A percentile compares a stretch with the other conserved stretches of the same genome.
These are phyloP conservation scores for Annona cherimola DNA, from an alignment of 164 flowering plant genomes.

Conservation along the genomic window DNA sequence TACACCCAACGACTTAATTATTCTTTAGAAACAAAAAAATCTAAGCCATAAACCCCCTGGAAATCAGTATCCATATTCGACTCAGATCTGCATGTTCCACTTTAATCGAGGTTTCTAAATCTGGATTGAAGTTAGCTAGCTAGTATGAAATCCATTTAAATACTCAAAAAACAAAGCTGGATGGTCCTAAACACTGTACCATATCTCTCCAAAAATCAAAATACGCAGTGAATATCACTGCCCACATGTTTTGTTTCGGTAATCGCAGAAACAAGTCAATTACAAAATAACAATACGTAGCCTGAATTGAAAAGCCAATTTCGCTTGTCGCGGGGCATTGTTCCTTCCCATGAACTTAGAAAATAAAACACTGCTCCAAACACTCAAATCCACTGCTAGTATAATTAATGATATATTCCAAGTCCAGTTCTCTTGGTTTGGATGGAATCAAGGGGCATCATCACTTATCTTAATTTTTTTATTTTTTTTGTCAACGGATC, in stretches of 20 bases:
- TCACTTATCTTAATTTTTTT: too few relatives aligned
- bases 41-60: not conserved
- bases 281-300: not conserved
- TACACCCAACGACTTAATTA: not conserved
- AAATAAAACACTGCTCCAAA: not conserved
- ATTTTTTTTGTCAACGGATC: too few relatives aligned
- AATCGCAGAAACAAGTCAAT: not conserved
- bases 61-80: not conserved
- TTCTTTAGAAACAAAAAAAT: not conserved
- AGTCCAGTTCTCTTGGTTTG: too few relatives aligned
- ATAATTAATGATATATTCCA: too few relatives aligned
- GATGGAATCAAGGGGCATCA: too few relatives aligned
- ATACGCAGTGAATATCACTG: conserved; percentile 19
- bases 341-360: not conserved
- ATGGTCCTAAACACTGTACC: not conserved
- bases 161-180: not conserved
- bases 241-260: conserved; percentile 17
- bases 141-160: not conserved
- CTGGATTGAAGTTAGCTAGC: too few relatives aligned
- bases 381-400: not conserved
- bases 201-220: conserved; percentile 5
- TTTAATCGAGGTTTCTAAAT: too few relatives aligned
- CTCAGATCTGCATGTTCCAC: not conserved
- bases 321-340: not conserved
- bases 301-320: not conserved